Evolutionary conservation across 805 yeast genomes (phyloP).

Genomic region (Martiniozyma abietophila): DNA sequence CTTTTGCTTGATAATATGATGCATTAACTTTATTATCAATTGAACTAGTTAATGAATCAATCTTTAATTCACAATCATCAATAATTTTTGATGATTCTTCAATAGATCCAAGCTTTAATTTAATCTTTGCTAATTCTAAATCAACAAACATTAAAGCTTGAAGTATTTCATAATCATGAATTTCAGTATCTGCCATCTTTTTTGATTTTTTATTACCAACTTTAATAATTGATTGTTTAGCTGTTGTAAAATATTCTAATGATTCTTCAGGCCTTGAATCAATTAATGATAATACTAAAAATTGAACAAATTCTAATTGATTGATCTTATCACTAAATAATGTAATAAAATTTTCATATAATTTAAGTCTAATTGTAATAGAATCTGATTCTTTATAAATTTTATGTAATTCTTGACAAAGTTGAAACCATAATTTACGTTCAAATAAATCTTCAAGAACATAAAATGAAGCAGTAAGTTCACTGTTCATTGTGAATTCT

Average conservation of each 20-base stretch:
- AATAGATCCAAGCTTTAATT: slow-evolving; percentile 42
- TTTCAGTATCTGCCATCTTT: slow-evolving; percentile 23
- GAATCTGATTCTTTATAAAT: slow-evolving; percentile 52
- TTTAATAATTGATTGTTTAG: slow-evolving; percentile 38
- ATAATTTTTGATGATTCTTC: slow-evolving; percentile 59
- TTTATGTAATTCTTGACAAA: slow-evolving; percentile 54
- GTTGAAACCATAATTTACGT: slow-evolving; percentile 90
- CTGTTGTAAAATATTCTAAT: slow-evolving; percentile 36
- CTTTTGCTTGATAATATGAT: slow-evolving; percentile 71
- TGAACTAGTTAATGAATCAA: slow-evolving; percentile 45
- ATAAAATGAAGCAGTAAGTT: slow-evolving; percentile 50
- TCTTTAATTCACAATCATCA: slow-evolving; percentile 46
- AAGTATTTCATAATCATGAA: slow-evolving; percentile 25
- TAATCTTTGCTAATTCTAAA: slow-evolving; percentile 67
- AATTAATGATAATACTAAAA: slow-evolving; percentile 47
- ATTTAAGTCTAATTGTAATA: slow-evolving; percentile 46
- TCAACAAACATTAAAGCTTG: slow-evolving; percentile 52
- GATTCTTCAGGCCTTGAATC: slow-evolving; percentile 38
- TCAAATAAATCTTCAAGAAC: slow-evolving; percentile 79
- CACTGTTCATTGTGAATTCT: slow-evolving; percentile 30
- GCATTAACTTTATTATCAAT: slow-evolving; percentile 63
- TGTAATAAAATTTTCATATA: slow-evolving; percentile 63
- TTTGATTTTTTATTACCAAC: slow-evolving; percentile 26
- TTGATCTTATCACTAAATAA: slow-evolving; percentile 65
- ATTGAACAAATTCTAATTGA: slow-evolving; percentile 68